Conservation (phyloP, 768 basidiomycete species). For the Russula sp. region DNA sequence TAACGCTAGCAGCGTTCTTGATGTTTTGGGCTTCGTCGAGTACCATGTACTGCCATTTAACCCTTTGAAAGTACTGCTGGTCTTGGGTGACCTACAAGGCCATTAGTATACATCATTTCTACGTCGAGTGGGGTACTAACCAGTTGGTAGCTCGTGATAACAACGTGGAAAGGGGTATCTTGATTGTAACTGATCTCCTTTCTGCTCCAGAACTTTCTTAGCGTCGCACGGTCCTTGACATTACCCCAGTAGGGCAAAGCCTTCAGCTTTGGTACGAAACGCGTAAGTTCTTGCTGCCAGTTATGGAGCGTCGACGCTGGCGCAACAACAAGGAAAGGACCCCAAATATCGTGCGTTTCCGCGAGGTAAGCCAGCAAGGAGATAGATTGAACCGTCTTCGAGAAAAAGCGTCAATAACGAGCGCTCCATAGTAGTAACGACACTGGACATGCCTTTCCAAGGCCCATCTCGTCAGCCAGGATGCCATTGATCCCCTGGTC, state of each 20-base stretch:
- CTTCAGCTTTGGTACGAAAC: conserved; percentile 91
- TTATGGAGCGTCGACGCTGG: conserved; percentile 97
- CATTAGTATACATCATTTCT: background rate
- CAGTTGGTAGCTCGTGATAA: conserved; percentile 96
- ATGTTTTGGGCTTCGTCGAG: conserved; percentile 99
- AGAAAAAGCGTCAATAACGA: background rate
- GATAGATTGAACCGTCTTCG: conserved; percentile 93
- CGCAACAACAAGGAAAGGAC: conserved; percentile 96
- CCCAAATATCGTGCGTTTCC: conserved; percentile 98
- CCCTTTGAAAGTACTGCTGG: conserved; percentile 94
- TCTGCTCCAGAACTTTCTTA: conserved; percentile 97
- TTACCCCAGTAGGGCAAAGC: conserved; percentile 98
- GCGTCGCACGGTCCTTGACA: conserved; percentile 88
- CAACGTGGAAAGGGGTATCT: conserved; percentile 92
- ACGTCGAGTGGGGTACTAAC: conserved; percentile 38
- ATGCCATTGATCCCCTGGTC: conserved; percentile 99
- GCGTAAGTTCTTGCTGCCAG: conserved; percentile 97
- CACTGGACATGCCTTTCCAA: conserved; percentile 60
- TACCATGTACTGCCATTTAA: conserved; percentile 99
- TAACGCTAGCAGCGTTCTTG: conserved; percentile 92
- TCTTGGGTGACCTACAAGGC: conserved; percentile 77
- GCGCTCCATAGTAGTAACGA: conserved; percentile 25
- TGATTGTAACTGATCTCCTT: conserved; percentile 94
- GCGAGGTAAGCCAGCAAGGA: conserved; percentile 93
- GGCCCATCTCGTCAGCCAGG: conserved; percentile 98